Base-by-base conservation (phyloP, 1,284 basidiomycete species). In the Ganoderma lingzhi region DNA sequence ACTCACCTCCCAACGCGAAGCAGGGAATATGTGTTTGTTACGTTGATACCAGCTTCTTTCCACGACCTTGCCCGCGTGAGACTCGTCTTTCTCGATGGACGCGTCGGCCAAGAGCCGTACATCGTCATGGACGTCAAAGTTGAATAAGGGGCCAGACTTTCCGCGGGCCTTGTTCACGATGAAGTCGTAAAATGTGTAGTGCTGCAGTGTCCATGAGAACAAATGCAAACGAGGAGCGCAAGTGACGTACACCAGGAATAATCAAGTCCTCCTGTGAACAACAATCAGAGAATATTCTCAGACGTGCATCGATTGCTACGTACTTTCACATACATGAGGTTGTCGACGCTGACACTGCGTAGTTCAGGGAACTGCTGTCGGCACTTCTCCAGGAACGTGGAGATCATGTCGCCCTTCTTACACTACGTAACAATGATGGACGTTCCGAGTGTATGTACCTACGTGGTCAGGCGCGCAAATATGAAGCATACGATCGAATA, bases 101-200 rank as follows among this genome's bases (percentile, higher is more conserved):
- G 97, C 97, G 78, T 99, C 98, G 19, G 95, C 91, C n/a, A 99
- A 85, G 72, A 99, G 81, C 5, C 98, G 94, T 12, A 99, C 94
- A 79, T 99, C 97, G 78, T 99, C 97, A 81, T 99, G 97, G 8
- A 99, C 98, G 80, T 99, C 98, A 80, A 99, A 99, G 81, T 96
- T 98, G 85, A 99, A 99, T 65, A 99, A 82, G 1, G 97, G 97
- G 0, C 97, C 98, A 0, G 96, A 98, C 82, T 99, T 99, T 28
- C 98, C 98, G 37, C 98, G 91, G 3, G 97, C 96, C 83, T 98
- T 98, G 87, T 98, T 98, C 74, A 99, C 86, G 76, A 99, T 98
- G 75, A 99, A 99, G 82, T 98, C 96, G 81, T 99, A 99, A 79
- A 99, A 99, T 3, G 96, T 98, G 81, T 98, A 91, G 80, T 99